phyloP scores from a whole-genome alignment of 306 rosid species.

The Neltuma alba region DNA sequence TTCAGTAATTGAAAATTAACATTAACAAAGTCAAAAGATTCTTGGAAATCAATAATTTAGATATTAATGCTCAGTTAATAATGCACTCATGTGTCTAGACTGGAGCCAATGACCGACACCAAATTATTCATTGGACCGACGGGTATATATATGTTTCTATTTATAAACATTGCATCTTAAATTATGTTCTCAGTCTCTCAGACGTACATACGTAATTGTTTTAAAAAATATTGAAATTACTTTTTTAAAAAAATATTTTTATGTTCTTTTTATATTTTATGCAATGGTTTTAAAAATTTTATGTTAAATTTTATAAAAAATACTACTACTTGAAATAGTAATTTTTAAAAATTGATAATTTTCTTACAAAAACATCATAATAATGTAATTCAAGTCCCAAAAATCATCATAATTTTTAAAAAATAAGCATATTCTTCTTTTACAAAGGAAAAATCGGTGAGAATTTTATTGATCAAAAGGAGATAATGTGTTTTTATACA shows the following conservation, averaged over 20 bases:
- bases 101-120: not conserved
- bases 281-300: no score
- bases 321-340: no score
- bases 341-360: no score
- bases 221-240: not conserved
- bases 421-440: no score
- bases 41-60: constrained; percentile 19
- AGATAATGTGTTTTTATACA: no score
- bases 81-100: not conserved
- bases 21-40: not conserved
- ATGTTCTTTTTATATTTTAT: not conserved
- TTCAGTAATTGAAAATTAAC: not conserved
- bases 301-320: no score
- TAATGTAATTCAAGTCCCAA: not conserved
- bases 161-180: not conserved
- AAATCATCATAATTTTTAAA: no score
- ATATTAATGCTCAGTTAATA: constrained; percentile 2
- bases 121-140: constrained; percentile 21
- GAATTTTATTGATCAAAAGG: no score
- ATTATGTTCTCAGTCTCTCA: no score
- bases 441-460: no score
- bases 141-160: not conserved
- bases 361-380: no score
- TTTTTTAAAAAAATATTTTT: not conserved
- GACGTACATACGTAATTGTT: no score